These are phyloP conservation scores for Phylloporus sp. DNA, from an alignment of 1,284 basidiomycete species.

Conservation along the genomic window DNA sequence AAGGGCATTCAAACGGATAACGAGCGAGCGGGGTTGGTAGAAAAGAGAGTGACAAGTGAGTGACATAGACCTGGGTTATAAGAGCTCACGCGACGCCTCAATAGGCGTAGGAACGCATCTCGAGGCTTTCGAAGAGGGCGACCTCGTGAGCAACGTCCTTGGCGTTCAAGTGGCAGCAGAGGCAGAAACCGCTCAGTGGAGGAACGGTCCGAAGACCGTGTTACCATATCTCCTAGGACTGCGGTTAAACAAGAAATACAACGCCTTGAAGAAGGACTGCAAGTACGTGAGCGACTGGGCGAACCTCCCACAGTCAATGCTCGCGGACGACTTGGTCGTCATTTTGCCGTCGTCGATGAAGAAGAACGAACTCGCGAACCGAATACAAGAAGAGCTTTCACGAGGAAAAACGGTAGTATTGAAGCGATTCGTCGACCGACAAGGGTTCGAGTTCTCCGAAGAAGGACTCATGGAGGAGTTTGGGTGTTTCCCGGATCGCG, in stretches of 20 bases:
- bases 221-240: background rate
- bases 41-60: too few species aligned
- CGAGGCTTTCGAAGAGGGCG: too few species aligned
- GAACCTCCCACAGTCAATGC: background rate
- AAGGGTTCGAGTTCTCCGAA: background rate
- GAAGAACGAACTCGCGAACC: background rate
- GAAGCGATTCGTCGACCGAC: background rate
- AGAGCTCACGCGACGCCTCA: too few species aligned
- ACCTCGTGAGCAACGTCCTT: background rate
- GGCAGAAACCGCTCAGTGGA: background rate
- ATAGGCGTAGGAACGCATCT: too few species aligned
- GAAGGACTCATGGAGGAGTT: background rate
- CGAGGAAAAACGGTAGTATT: background rate
- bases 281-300: background rate
- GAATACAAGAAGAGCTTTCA: background rate
- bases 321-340: background rate
- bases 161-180: background rate
- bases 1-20: too few species aligned
- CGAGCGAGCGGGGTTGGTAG: too few species aligned
- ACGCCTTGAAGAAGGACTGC: background rate
- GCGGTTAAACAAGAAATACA: background rate
- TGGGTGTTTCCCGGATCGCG: background rate
- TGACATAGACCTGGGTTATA: too few species aligned
- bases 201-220: background rate
- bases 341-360: background rate